These are phyloP conservation scores for Xylaria castorea DNA, from an alignment of 495 filamentous ascomycete species.

Conservation along the genomic window DNA sequence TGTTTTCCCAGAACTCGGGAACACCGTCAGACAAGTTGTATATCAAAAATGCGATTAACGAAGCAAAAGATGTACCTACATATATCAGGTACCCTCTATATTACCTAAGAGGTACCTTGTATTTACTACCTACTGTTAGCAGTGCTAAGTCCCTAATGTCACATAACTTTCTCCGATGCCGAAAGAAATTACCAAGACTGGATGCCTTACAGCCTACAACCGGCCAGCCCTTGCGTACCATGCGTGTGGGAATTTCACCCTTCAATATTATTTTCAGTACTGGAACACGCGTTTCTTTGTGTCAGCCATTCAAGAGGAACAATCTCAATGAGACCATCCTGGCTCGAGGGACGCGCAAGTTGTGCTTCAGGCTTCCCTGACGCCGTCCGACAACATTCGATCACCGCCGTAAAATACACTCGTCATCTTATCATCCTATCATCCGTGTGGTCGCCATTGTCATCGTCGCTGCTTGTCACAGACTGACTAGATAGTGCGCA, in stretches of 20 bases:
- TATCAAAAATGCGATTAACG: background rate
- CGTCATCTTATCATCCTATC: slow-evolving; percentile 14
- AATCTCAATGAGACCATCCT: slow-evolving; percentile 4
- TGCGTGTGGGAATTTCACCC: slow-evolving; percentile 19
- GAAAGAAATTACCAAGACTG: background rate
- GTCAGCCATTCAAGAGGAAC: slow-evolving; percentile 15
- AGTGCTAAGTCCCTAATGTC: too few relatives aligned
- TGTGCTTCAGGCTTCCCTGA: slow-evolving; percentile 3
- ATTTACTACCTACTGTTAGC: too few relatives aligned
- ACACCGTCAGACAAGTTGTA: background rate
- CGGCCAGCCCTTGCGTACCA: slow-evolving; percentile 9
- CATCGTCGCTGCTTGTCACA: background rate
- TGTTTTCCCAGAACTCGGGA: background rate
- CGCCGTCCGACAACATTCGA: slow-evolving; percentile 26
- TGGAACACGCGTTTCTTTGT: slow-evolving; percentile 14
- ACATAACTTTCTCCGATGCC: too few relatives aligned
- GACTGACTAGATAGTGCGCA: background rate
- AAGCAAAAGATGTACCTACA: background rate
- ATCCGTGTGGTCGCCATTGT: slow-evolving; percentile 9
- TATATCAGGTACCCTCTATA: background rate
- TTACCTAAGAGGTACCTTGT: too few relatives aligned
- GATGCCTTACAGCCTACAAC: background rate
- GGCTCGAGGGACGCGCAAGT: background rate
- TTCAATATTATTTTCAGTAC: slow-evolving; percentile 17
- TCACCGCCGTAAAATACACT: slow-evolving; percentile 16